Evolutionary conservation across 164 flowering plant genomes (phyloP).

Genomic region (Chloranthus sessilifolius): DNA sequence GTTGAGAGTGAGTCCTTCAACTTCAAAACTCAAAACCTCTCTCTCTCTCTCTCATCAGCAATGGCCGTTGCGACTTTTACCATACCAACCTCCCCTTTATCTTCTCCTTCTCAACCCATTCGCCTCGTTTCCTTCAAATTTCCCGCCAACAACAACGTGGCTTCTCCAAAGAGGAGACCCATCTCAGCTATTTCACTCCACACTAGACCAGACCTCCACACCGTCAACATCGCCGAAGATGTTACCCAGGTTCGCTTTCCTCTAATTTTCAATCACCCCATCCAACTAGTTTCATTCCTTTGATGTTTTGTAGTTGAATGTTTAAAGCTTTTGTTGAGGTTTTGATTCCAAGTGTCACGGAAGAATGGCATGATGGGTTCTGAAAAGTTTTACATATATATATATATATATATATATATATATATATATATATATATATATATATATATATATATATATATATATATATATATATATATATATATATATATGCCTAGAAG

Average conservation of each 20-base stretch:
- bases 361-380: neutral
- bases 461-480: no score
- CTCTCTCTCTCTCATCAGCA: no score
- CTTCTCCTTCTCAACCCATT: constrained; percentile 8
- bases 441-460: no score
- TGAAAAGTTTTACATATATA: neutral
- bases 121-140: constrained; percentile 11
- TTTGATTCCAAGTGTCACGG: neutral
- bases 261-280: neutral
- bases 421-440: no score
- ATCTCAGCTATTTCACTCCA: constrained; percentile 13
- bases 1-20: no score
- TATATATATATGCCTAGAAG: no score
- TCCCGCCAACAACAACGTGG: constrained; percentile 6
- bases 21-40: constrained; percentile 22
- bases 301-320: neutral
- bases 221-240: constrained; percentile 75
- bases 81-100: constrained; percentile 12
- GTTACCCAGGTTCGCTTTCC: constrained; percentile 56
- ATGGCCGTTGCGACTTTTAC: constrained; percentile 25
- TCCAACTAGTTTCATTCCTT: neutral
- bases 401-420: neutral
- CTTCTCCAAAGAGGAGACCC: constrained; percentile 2
- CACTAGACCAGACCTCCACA: constrained; percentile 22
- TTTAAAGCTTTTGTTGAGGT: neutral